Percentiles rank a stretch among this genome's conserved stretches.
Evolutionary conservation across 306 rosid species (phyloP).

Genomic region (Pyrus betulifolia): DNA sequence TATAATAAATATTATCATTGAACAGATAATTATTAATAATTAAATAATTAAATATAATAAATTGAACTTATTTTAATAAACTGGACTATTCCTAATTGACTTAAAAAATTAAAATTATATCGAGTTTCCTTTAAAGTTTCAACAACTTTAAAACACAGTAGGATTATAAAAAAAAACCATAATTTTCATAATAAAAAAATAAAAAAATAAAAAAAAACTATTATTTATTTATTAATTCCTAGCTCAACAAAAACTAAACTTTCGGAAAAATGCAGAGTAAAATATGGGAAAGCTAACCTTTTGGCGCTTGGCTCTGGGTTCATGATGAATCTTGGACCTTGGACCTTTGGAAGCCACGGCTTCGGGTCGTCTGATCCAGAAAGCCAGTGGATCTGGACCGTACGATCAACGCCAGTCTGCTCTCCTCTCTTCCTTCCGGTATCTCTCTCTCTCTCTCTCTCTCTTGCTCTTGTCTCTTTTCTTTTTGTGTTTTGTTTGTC

Average conservation of each 20-base stretch:
- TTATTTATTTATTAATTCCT: not conserved
- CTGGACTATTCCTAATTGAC: too few species aligned
- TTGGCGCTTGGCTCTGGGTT: conserved; percentile 70
- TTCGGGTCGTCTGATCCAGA: conserved; percentile 10
- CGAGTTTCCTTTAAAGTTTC: too few species aligned
- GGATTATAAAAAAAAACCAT: not conserved
- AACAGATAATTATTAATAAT: too few species aligned
- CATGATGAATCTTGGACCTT: conserved; percentile 77
- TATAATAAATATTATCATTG: too few species aligned
- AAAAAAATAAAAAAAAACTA: not conserved
- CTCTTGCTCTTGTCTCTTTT: too few species aligned
- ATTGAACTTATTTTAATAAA: too few species aligned
- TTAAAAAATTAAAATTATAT: too few species aligned
- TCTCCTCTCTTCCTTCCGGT: not conserved
- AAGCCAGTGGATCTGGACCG: conserved; percentile 9
- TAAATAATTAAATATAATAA: too few species aligned
- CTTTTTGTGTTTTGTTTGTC: not conserved
- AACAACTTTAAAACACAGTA: not conserved
- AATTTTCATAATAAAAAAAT: not conserved
- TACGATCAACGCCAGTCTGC: not conserved
- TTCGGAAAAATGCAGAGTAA: not conserved
- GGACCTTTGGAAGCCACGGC: conserved; percentile 90
- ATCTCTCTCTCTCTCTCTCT: not conserved
- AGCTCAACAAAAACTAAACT: not conserved
- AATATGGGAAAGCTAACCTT: conserved; percentile 45